phyloP scores from a whole-genome alignment of 495 filamentous ascomycete genomes.

The Poronia punctata region DNA sequence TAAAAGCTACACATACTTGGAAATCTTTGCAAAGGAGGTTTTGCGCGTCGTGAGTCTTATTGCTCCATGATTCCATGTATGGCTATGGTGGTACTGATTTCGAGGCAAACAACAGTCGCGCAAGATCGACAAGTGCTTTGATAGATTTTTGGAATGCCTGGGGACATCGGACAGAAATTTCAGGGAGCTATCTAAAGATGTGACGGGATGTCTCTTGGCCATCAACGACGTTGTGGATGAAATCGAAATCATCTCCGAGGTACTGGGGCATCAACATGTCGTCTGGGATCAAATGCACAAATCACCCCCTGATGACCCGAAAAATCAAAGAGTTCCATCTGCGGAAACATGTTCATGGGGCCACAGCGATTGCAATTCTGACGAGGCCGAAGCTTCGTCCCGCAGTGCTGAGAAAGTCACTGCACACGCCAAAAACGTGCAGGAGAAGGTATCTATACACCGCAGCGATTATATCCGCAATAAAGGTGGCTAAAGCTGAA shows the following conservation, averaged over 20 bases:
- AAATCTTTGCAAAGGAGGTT: neutral
- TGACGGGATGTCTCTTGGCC: neutral
- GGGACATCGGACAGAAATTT: neutral
- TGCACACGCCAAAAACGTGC: neutral
- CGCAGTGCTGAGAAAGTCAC: neutral
- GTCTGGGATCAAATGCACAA: neutral
- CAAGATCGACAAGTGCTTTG: neutral
- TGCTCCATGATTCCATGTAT: neutral
- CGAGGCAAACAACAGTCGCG: neutral
- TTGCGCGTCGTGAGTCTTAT: neutral
- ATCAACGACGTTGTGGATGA: neutral
- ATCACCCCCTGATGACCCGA: neutral
- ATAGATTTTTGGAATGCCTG: neutral
- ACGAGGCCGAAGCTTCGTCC: neutral
- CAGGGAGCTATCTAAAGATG: neutral
- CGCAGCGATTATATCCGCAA: neutral
- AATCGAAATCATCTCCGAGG: neutral
- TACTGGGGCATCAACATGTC: neutral
- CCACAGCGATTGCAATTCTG: neutral
- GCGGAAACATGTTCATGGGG: neutral
- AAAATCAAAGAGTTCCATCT: neutral
- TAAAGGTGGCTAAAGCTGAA: neutral
- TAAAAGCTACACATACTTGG: neutral
- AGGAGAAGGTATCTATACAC: neutral
- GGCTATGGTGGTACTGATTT: neutral